Percentiles rank a stretch among this genome's conserved stretches.
These are phyloP conservation scores for Circinella minor DNA, from an alignment of 371 early-diverging fungal species.

Conservation along the genomic window DNA sequence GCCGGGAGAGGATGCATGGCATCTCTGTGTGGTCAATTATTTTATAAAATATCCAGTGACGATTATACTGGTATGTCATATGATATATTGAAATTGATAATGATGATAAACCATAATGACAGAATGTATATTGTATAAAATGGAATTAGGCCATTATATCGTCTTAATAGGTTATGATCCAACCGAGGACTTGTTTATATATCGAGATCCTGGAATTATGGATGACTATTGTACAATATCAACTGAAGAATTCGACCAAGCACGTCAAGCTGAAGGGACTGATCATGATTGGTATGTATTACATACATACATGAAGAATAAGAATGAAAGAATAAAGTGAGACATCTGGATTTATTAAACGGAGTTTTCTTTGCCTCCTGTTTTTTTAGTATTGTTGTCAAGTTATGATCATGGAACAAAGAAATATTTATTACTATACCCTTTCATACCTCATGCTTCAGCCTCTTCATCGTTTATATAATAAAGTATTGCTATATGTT, in stretches of 20 bases:
- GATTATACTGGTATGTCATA: neutral
- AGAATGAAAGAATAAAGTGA: neutral
- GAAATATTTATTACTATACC: neutral
- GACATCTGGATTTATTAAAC: neutral
- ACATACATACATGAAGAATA: neutral
- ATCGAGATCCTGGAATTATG: constrained; percentile 73
- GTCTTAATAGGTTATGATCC: constrained; percentile 75
- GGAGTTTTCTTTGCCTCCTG: neutral
- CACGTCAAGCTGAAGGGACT: constrained; percentile 66
- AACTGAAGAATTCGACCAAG: constrained; percentile 63
- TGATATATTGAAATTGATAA: too few relatives aligned
- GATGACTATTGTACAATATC: constrained; percentile 66
- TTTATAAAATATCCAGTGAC: constrained; percentile 4
- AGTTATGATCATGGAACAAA: constrained; percentile 10
- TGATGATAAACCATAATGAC: too few relatives aligned
- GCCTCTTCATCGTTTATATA: too few relatives aligned
- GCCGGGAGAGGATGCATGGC: constrained; percentile 43
- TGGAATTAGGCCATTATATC: constrained; percentile 70
- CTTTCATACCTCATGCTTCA: neutral
- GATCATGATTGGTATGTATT: constrained; percentile 71
- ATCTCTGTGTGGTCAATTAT: constrained; percentile 43
- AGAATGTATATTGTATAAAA: neutral
- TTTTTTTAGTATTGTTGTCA: constrained; percentile 17
- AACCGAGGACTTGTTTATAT: constrained; percentile 67
- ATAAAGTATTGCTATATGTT: too few relatives aligned